Conservation (phyloP, 176 grass and related monocot genomes). For the Musa schizocarpa region DNA sequence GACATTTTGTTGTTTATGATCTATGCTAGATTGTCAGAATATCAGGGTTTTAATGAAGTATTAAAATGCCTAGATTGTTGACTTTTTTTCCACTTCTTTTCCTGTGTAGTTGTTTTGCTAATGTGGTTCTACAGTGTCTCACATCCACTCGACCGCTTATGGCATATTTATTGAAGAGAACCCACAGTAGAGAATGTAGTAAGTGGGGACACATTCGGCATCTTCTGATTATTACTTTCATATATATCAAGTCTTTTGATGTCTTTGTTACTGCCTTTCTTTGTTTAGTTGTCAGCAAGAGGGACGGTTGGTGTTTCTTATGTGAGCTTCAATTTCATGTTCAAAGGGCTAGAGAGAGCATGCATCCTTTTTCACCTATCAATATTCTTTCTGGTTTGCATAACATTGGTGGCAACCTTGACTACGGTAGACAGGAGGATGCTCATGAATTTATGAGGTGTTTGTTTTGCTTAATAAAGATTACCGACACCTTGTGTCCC, state of each 20-base stretch:
- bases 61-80: too few species aligned
- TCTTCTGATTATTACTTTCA: too few species aligned
- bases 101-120: constrained; percentile 83
- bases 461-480: neutral
- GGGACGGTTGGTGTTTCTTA: constrained; percentile 88
- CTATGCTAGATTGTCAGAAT: too few species aligned
- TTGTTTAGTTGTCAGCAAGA: constrained; percentile 45
- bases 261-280: constrained; percentile 12
- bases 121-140: constrained; percentile 95
- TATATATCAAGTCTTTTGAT: neutral
- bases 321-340: constrained; percentile 83
- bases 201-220: constrained; percentile 14
- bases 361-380: constrained; percentile 66
- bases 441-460: constrained; percentile 99
- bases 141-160: constrained; percentile 77
- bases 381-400: constrained; percentile 92
- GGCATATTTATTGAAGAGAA: constrained; percentile 73
- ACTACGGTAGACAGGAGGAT: constrained; percentile 88
- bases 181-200: constrained; percentile 65
- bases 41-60: too few species aligned
- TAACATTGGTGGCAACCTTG: constrained; percentile 96
- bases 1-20: too few species aligned
- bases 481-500: too few species aligned
- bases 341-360: constrained; percentile 47
- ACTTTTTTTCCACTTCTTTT: constrained; percentile 8